A percentile compares a stretch with the other conserved stretches of the same genome.
phyloP scores from a whole-genome alignment of 140 eudicot species.

The Senecio squalidus region DNA sequence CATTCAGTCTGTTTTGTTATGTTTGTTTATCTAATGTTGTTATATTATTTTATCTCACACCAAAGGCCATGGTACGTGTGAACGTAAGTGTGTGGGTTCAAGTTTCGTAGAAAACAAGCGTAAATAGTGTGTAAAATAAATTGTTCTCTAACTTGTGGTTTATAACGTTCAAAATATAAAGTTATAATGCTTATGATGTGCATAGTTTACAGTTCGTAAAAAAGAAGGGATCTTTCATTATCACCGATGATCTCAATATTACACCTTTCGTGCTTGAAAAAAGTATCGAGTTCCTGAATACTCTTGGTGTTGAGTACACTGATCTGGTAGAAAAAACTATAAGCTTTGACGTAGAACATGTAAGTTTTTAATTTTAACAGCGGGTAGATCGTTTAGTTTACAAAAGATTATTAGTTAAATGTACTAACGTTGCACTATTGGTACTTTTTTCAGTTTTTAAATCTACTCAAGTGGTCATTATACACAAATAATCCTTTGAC shows the following conservation, averaged over 20 bases:
- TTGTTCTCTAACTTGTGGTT: too few species aligned
- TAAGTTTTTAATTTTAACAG: not conserved
- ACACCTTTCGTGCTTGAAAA: slow-evolving; percentile 5
- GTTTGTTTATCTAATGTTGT: too few species aligned
- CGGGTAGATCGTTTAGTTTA: not conserved
- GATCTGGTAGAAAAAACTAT: slow-evolving; percentile 13
- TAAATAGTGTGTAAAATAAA: too few species aligned
- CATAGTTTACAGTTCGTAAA: not conserved
- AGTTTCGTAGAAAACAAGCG: too few species aligned
- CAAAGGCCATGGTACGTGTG: too few species aligned
- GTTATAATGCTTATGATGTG: not conserved
- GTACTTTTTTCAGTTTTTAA: not conserved
- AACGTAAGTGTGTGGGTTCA: too few species aligned
- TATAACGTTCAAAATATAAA: too few species aligned
- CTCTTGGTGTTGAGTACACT: slow-evolving; percentile 10
- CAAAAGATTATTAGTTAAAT: not conserved
- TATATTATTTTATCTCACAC: too few species aligned
- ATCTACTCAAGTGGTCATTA: slow-evolving; percentile 2
- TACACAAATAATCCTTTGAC: not conserved
- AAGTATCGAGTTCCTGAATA: slow-evolving; percentile 6
- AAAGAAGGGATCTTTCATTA: slow-evolving; percentile 12
- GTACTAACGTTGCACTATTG: too few species aligned
- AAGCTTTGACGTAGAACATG: slow-evolving; percentile 11
- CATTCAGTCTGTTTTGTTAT: too few species aligned
- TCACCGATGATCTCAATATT: slow-evolving; percentile 23